A percentile compares a stretch with the other conserved stretches of the same genome.
Evolutionary conservation across 1,139 yeast species (phyloP).

Genomic region (Scheffersomyces illinoinensis): DNA sequence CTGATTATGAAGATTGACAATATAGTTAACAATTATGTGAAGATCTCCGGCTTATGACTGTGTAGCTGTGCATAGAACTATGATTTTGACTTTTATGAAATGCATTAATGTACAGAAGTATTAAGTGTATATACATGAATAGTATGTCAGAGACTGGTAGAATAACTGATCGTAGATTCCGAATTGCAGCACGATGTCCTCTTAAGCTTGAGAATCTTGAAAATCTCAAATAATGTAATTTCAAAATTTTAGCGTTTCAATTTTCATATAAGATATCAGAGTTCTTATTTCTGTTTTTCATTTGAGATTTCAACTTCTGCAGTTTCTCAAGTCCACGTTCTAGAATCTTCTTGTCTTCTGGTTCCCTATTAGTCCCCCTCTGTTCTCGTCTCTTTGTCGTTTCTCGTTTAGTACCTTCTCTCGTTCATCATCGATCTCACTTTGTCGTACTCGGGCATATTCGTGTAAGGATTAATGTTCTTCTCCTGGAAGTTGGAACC

Average conservation of each 20-base stretch:
- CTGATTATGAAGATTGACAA: too few species aligned
- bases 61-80: background rate
- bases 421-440: constrained; percentile 14
- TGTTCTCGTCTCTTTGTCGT: background rate
- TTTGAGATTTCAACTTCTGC: background rate
- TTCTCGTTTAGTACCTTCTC: background rate
- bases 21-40: too few species aligned
- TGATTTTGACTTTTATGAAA: background rate
- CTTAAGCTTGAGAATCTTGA: background rate
- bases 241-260: background rate
- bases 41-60: background rate
- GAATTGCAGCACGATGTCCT: background rate
- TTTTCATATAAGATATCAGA: background rate
- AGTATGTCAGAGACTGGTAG: background rate
- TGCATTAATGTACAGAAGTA: background rate
- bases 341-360: background rate
- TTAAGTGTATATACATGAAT: background rate
- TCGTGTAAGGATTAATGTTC: constrained; percentile 29
- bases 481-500: constrained; percentile 47
- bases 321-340: background rate
- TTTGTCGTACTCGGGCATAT: constrained; percentile 44
- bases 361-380: background rate
- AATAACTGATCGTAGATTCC: background rate
- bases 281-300: too few species aligned
- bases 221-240: too few species aligned